Evolutionary conservation across 495 filamentous ascomycete species (phyloP).

Genomic region (Glutinoglossum americanum): DNA sequence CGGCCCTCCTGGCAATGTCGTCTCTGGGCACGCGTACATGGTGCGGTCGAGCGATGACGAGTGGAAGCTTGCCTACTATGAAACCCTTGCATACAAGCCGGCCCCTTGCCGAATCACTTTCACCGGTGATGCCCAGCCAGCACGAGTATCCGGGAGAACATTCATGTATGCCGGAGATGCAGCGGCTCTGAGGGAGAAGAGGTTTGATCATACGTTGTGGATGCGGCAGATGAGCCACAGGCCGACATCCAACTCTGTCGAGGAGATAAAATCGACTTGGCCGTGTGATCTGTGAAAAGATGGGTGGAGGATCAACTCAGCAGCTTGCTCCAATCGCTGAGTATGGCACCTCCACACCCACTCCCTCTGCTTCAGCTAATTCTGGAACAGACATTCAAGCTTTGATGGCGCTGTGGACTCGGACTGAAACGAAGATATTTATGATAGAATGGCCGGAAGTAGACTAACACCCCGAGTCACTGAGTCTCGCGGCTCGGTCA

Average conservation of each 20-base stretch:
- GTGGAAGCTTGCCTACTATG: conserved; percentile 9
- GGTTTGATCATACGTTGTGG: not conserved
- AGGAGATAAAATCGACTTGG: not conserved
- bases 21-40: conserved; percentile 9
- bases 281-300: not conserved
- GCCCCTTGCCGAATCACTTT: not conserved
- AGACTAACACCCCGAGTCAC: not conserved
- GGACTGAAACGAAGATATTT: not conserved
- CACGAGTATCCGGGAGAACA: not conserved
- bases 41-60: conserved; percentile 9
- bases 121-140: not conserved
- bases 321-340: not conserved
- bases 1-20: conserved; percentile 7
- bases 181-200: not conserved
- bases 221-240: not conserved
- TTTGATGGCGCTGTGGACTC: not conserved
- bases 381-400: not conserved
- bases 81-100: conserved; percentile 10
- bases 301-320: not conserved
- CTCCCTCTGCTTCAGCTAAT: not conserved
- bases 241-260: not conserved
- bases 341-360: not conserved
- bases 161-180: conserved; percentile 2
- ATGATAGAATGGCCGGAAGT: not conserved
- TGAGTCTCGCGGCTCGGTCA: too few relatives aligned